Evolutionary conservation across 1,139 yeast genomes (phyloP).

Genomic region (Entelexis paramagnoliae): DNA sequence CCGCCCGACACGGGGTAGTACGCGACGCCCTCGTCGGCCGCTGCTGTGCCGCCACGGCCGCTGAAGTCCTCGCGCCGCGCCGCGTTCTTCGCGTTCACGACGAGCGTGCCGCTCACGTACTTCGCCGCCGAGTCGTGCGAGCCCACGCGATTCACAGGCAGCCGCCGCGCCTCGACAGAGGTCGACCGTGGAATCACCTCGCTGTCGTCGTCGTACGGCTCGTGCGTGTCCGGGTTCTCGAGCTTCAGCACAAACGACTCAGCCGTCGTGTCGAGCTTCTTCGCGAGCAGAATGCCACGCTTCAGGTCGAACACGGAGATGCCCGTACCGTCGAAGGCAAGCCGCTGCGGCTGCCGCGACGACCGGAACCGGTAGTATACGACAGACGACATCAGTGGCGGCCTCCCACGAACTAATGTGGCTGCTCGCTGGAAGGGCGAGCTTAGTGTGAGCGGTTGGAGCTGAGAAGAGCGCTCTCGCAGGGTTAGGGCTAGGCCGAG

Average conservation of each 20-base stretch:
- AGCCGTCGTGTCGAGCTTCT: conserved; percentile 71
- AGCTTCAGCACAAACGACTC: conserved; percentile 64
- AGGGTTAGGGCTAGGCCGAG: no score
- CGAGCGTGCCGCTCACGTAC: conserved; percentile 42
- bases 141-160: conserved; percentile 53
- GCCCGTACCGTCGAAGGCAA: conserved; percentile 92
- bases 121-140: conserved; percentile 45
- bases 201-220: conserved; percentile 61
- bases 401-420: no score
- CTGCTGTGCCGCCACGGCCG: conserved; percentile 17
- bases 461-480: no score
- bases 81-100: conserved; percentile 26
- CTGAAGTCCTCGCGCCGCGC: conserved; percentile 27
- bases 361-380: conserved; percentile 81
- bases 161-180: conserved; percentile 67
- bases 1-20: conserved; percentile 19
- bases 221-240: conserved; percentile 57
- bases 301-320: conserved; percentile 88
- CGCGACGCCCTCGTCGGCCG: conserved; percentile 7
- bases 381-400: conserved; percentile 93
- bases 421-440: no score
- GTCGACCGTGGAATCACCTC: conserved; percentile 77
- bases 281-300: conserved; percentile 73
- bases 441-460: no score
- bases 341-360: conserved; percentile 58